A percentile compares a stretch with the other conserved stretches of the same genome.
phyloP scores from a whole-genome alignment of 768 basidiomycete genomes.

The Boletus bicolor region DNA sequence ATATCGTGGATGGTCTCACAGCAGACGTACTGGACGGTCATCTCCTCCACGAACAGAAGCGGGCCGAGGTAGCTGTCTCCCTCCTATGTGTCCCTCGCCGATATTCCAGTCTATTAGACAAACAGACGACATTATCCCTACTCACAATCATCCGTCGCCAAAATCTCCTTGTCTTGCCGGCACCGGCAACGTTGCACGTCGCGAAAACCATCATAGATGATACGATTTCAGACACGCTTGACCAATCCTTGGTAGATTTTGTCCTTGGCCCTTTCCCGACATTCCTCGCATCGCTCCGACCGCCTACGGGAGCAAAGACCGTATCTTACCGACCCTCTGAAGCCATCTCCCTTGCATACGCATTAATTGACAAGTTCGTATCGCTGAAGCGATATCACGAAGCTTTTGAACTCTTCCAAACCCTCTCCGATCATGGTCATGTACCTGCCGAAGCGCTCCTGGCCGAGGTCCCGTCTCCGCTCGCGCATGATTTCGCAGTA shows the following conservation, averaged over 20 bases:
- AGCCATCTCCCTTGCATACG: slow-evolving; percentile 40
- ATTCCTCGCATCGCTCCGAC: slow-evolving; percentile 22
- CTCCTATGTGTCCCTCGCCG: slow-evolving; percentile 26
- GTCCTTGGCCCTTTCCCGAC: slow-evolving; percentile 33
- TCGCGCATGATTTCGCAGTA: slow-evolving; percentile 38
- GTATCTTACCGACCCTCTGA: slow-evolving; percentile 39
- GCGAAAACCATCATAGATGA: slow-evolving; percentile 24
- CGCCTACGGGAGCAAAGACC: slow-evolving; percentile 28
- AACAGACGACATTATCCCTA: slow-evolving; percentile 21
- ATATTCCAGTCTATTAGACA: slow-evolving; percentile 18
- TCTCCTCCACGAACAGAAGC: slow-evolving; percentile 18
- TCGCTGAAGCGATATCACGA: slow-evolving; percentile 30
- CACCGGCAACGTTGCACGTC: slow-evolving; percentile 16
- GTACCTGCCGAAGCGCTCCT: slow-evolving; percentile 48
- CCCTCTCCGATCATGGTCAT: slow-evolving; percentile 41
- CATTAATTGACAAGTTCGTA: slow-evolving; percentile 42
- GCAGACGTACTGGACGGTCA: slow-evolving; percentile 38
- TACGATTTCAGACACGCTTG: slow-evolving; percentile 10
- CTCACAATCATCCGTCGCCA: slow-evolving; percentile 19
- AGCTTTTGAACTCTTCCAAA: slow-evolving; percentile 48
- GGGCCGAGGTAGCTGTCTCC: slow-evolving; percentile 24
- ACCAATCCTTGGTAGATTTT: slow-evolving; percentile 24
- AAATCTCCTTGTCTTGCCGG: slow-evolving; percentile 10
- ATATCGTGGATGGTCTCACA: slow-evolving; percentile 37
- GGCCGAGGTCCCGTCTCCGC: slow-evolving; percentile 32